Conservation (phyloP, 495 filamentous ascomycete genomes). For the Entonaema liquescens region DNA sequence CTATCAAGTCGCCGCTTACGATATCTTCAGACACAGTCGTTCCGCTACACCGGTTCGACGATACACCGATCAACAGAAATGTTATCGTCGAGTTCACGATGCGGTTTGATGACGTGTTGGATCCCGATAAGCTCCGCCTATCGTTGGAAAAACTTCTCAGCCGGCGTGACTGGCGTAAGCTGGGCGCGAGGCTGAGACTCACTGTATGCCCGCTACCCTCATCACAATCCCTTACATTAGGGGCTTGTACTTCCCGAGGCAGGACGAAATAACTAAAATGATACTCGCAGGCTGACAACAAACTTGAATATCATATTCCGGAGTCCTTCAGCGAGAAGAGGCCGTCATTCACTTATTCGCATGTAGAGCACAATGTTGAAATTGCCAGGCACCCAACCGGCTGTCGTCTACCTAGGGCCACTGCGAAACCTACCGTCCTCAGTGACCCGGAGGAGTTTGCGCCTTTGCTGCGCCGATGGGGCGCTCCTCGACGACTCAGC, state of each 20-base stretch:
- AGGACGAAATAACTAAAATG: background rate
- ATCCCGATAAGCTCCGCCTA: conserved; percentile 51
- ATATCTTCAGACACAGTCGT: conserved; percentile 49
- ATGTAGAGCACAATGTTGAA: conserved; percentile 37
- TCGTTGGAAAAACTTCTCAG: conserved; percentile 50
- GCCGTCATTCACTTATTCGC: conserved; percentile 52
- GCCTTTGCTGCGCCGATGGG: conserved; percentile 24
- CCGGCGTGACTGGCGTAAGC: conserved; percentile 54
- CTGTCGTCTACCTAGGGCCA: conserved; percentile 41
- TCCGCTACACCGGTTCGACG: conserved; percentile 52
- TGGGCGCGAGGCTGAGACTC: conserved; percentile 55
- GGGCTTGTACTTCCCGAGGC: background rate
- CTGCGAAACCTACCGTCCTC: conserved; percentile 45
- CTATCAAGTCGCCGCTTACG: conserved; percentile 29
- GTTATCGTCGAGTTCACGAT: conserved; percentile 52
- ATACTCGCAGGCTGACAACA: conserved; percentile 39
- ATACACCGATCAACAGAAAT: conserved; percentile 46
- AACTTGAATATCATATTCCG: conserved; percentile 59
- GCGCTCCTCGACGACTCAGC: conserved; percentile 44
- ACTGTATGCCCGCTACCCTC: conserved; percentile 42
- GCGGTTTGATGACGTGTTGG: conserved; percentile 60
- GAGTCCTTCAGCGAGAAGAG: conserved; percentile 48
- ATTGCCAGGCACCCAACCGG: conserved; percentile 50
- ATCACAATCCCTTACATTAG: background rate
- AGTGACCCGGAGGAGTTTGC: conserved; percentile 44